Conservation (phyloP, 495 filamentous ascomycete genomes). For the Aspergillus nidulans region DNA sequence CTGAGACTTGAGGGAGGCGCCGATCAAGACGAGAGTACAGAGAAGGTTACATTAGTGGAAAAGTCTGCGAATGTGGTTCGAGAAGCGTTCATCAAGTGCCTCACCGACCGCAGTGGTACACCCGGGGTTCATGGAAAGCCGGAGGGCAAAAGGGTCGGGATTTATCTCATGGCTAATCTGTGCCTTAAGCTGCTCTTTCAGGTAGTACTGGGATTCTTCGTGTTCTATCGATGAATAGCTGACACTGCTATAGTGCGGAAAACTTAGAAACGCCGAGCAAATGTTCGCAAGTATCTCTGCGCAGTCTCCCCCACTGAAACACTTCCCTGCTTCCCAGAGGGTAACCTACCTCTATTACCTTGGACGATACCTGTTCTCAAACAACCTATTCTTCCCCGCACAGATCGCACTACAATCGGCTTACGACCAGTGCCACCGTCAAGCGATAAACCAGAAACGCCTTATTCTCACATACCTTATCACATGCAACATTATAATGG, state of each 20-base stretch:
- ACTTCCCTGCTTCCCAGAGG: conserved; percentile 82
- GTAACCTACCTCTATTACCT: conserved; percentile 95
- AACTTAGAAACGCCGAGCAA: conserved; percentile 65
- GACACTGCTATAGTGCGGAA: conserved; percentile 40
- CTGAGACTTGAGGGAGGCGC: conserved; percentile 45
- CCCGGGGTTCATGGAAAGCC: conserved; percentile 51
- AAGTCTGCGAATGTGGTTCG: conserved; percentile 81
- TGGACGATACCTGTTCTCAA: conserved; percentile 80
- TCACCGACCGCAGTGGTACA: conserved; percentile 71
- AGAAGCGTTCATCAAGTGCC: conserved; percentile 84
- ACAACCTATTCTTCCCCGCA: conserved; percentile 72
- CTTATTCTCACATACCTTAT: conserved; percentile 83
- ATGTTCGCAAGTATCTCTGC: conserved; percentile 87
- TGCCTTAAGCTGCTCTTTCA: conserved; percentile 86
- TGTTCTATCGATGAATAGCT: background rate
- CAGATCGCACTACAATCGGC: conserved; percentile 69
- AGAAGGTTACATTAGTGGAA: conserved; percentile 74
- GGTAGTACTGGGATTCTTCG: conserved; percentile 32
- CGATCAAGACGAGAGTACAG: conserved; percentile 49
- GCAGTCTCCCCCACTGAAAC: conserved; percentile 68
- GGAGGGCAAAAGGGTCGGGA: conserved; percentile 78
- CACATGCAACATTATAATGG: conserved; percentile 75
- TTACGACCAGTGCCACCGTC: conserved; percentile 69
- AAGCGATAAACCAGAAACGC: conserved; percentile 65
- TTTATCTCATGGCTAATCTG: conserved; percentile 87